Conservation (phyloP, 2,329 filamentous ascomycete genomes). For the Microcyclospora tardicrescens region DNA sequence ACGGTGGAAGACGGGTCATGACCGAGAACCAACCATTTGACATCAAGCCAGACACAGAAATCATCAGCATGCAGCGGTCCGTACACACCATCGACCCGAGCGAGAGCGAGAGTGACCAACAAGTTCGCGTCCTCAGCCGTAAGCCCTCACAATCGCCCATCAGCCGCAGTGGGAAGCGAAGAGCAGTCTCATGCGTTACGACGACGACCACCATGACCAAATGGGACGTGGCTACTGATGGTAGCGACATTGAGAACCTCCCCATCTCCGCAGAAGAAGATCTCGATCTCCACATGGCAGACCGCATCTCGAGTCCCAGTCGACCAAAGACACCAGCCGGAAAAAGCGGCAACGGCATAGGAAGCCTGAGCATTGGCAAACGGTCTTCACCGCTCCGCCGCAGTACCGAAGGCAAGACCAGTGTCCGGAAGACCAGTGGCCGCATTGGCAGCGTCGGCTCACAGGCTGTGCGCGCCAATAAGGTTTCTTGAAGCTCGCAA, state of each 20-base stretch:
- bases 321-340: slow-evolving; percentile 33
- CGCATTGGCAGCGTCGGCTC: slow-evolving; percentile 33
- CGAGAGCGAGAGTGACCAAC: slow-evolving; percentile 78
- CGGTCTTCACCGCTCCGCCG: slow-evolving; percentile 32
- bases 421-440: slow-evolving; percentile 39
- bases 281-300: slow-evolving; percentile 11
- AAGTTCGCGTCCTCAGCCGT: slow-evolving; percentile 57
- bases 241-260: slow-evolving; percentile 35
- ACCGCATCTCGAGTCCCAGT: slow-evolving; percentile 14
- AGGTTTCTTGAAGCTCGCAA: slow-evolving; percentile 4
- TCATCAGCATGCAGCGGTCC: slow-evolving; percentile 47
- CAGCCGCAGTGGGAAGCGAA: slow-evolving; percentile 45
- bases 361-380: slow-evolving; percentile 34
- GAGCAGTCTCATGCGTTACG: slow-evolving; percentile 63
- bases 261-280: slow-evolving; percentile 15
- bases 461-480: slow-evolving; percentile 4
- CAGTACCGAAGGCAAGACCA: slow-evolving; percentile 35
- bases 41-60: slow-evolving; percentile 44
- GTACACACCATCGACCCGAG: slow-evolving; percentile 44
- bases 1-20: slow-evolving; percentile 50
- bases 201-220: slow-evolving; percentile 52
- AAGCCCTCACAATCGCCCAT: slow-evolving; percentile 51
- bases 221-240: slow-evolving; percentile 30
- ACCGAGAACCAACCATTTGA: slow-evolving; percentile 35
- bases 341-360: slow-evolving; percentile 29